Evolutionary conservation across 202 grass and related monocot genomes (phyloP).

Genomic region (Zoysia matrella): DNA sequence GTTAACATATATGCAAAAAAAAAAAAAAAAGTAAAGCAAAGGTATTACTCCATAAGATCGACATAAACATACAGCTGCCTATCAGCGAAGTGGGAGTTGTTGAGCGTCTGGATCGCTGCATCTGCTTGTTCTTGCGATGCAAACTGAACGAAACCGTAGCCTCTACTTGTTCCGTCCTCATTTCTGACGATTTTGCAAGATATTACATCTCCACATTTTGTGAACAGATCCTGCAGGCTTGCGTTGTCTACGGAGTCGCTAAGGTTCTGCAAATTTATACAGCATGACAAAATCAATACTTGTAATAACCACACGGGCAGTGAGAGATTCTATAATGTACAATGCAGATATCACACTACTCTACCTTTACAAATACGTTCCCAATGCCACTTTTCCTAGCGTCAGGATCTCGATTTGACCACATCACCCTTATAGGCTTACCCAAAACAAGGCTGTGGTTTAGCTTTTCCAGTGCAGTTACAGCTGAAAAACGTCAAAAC

Average conservation of each 20-base stretch:
- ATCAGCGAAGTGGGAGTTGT: slow-evolving; percentile 55
- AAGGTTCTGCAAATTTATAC: slow-evolving; percentile 62
- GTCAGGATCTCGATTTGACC: slow-evolving; percentile 68
- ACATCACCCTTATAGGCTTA: slow-evolving; percentile 87
- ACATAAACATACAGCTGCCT: slow-evolving; percentile 64
- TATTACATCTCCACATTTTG: slow-evolving; percentile 74
- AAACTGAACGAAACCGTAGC: slow-evolving; percentile 88
- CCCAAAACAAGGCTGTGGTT: slow-evolving; percentile 69
- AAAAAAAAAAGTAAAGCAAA: not conserved
- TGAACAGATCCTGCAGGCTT: slow-evolving; percentile 73
- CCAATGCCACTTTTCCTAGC: slow-evolving; percentile 74
- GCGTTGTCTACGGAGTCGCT: slow-evolving; percentile 51
- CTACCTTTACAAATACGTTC: slow-evolving; percentile 96
- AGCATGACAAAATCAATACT: not conserved
- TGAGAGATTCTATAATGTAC: not conserved
- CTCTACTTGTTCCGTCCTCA: slow-evolving; percentile 65
- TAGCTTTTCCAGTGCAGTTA: slow-evolving; percentile 63
- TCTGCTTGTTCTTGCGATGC: slow-evolving; percentile 60
- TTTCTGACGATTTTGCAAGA: slow-evolving; percentile 75
- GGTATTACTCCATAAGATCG: not conserved
- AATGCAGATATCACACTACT: not conserved
- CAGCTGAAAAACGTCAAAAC: slow-evolving; percentile 41
- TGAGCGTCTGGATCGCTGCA: slow-evolving; percentile 61
- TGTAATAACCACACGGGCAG: not conserved
- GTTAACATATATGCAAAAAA: not conserved